phyloP scores from a whole-genome alignment of 2,329 filamentous ascomycete species.

The Penicillium sp. region DNA sequence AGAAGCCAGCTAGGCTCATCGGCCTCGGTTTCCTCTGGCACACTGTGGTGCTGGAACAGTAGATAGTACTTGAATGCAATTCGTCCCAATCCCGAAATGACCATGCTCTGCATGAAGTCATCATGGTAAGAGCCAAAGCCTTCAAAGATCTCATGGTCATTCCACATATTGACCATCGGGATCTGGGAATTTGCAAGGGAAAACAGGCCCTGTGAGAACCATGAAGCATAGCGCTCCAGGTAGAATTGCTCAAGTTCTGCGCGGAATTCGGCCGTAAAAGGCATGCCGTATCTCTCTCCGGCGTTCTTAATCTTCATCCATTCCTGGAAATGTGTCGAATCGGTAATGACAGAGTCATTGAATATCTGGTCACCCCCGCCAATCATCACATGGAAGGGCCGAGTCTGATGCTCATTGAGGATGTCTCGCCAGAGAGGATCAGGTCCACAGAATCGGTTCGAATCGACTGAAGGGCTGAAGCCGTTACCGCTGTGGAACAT shows the following conservation, averaged over 20 bases:
- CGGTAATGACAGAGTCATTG: constrained; percentile 77
- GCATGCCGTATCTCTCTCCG: constrained; percentile 71
- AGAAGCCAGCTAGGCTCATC: constrained; percentile 91
- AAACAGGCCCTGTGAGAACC: constrained; percentile 96
- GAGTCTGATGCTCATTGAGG: constrained; percentile 83
- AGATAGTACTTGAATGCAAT: constrained; percentile 98
- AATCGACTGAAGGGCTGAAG: constrained; percentile 76
- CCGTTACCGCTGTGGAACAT: constrained; percentile 99
- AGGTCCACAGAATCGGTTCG: constrained; percentile 80
- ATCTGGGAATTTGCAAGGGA: constrained; percentile 91
- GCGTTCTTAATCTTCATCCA: constrained; percentile 83
- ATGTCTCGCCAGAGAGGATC: constrained; percentile 98
- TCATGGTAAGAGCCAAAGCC: constrained; percentile 93
- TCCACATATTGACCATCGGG: constrained; percentile 97
- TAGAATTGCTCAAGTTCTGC: constrained; percentile 87
- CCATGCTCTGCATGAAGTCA: constrained; percentile 83
- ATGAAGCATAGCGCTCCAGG: constrained; percentile 81
- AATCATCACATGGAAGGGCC: constrained; percentile 97
- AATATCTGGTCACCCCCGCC: constrained; percentile 97
- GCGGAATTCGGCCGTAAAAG: constrained; percentile 79
- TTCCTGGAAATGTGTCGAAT: constrained; percentile 73
- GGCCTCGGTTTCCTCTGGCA: constrained; percentile 73
- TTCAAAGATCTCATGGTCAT: constrained; percentile 90
- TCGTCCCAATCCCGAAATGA: constrained; percentile 84
- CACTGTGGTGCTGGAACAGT: constrained; percentile 94